These are phyloP conservation scores for Globisporangium viniferum DNA, from an alignment of 352 stramenopile species.

Conservation along the genomic window DNA sequence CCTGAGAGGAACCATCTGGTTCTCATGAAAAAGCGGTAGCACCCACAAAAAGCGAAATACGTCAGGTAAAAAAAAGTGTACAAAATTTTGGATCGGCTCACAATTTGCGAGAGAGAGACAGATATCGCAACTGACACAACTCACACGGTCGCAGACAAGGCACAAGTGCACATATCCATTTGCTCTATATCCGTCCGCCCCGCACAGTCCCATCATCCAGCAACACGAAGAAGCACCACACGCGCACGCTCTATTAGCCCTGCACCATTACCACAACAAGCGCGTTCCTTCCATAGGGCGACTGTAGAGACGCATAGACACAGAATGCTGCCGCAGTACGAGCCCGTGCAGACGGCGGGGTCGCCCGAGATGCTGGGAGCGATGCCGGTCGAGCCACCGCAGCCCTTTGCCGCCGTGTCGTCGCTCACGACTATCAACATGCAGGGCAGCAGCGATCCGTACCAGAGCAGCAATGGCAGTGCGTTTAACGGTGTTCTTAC, in stretches of 20 bases:
- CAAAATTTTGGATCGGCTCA: too few relatives aligned
- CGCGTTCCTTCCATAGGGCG: neutral
- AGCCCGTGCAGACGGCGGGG: constrained; percentile 7
- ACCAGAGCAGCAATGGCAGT: too few relatives aligned
- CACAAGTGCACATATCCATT: too few relatives aligned
- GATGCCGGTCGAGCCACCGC: constrained; percentile 1
- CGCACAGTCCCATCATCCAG: neutral
- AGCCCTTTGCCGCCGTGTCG: constrained; percentile 12
- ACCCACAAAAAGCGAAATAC: too few relatives aligned
- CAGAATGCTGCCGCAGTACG: constrained; percentile 15
- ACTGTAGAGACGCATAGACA: neutral
- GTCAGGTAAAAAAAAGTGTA: too few relatives aligned
- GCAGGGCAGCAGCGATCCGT: neutral
- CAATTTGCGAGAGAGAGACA: too few relatives aligned
- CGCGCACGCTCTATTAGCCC: neutral
- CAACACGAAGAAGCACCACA: neutral
- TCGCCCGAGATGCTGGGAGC: constrained; percentile 5
- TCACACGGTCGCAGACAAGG: too few relatives aligned
- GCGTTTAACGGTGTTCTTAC: too few relatives aligned
- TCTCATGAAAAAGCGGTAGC: too few relatives aligned
- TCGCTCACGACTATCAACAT: constrained; percentile 17
- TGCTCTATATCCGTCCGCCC: neutral
- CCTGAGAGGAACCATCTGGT: too few relatives aligned
- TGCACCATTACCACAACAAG: neutral
- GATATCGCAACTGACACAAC: too few relatives aligned